Evolutionary conservation across 192 early-diverging fungal species (phyloP), one percentile per base, ranked within the genome.

Genomic region (Phycomyces blakesleeanus): DNA sequence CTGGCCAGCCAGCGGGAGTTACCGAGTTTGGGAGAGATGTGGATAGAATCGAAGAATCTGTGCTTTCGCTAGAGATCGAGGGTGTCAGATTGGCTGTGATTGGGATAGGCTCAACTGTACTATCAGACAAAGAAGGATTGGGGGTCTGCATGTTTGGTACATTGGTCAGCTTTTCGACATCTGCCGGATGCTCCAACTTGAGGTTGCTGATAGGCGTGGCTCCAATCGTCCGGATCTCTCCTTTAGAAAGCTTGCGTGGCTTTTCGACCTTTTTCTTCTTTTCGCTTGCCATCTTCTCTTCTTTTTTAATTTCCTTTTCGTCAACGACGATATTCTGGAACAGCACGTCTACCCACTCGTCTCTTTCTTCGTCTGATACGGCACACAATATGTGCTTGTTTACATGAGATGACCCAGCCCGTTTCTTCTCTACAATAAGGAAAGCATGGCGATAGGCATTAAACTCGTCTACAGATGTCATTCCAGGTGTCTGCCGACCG

Each of bases 281-380:
- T n/a, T 69, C 65, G 18, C 22, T 54, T 8, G 49, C 24, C 6
- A 64, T 71, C n/a, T 50, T 58, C 37, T 57, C 42, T 50, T 59
- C 64, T 22, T 22, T 74, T 44, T 12, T 29, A 4, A 34, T 38
- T 14, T 65, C 47, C 20, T 22, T 40, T n/a, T 69, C 66, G 18
- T 54, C 50, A 1, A 49, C 22, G n/a, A 64, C 47, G 34, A 78
- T 74, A 56, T 80, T 74, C 8, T 74, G 62, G 38, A 81, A 38
- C 58, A 96, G 67, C 1, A 85, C 83, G 53, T 83, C 79, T 0
- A 98, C 88, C 96, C 96, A 98, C 25, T 88, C 89, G 72, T 95
- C 94, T 39, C 95, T 82, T 64, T 98, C 96, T 49, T 78, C 68
- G 53, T 95, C 94, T n/a, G 85, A 90, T 16, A 90, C 88, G 20